Percentiles rank a stretch among this genome's conserved stretches.
phyloP scores from a whole-genome alignment of 2,329 filamentous ascomycete species.

The Botrytis paeoniae region DNA sequence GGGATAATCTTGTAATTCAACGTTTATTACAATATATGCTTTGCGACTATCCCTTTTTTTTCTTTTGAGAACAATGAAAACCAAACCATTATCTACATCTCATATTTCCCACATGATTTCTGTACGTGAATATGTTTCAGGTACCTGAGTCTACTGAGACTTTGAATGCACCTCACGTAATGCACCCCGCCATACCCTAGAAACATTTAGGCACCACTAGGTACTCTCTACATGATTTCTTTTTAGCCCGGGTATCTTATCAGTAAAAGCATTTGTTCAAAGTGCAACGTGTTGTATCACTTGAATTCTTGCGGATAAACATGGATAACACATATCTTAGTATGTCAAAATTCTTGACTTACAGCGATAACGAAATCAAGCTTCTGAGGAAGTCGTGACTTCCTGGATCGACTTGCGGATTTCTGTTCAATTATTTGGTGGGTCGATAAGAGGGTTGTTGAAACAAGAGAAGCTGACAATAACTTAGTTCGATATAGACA shows the following conservation, averaged over 20 bases:
- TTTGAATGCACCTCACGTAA: background rate
- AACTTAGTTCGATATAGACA: background rate
- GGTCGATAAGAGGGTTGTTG: background rate
- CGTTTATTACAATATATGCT: background rate
- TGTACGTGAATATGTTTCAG: slow-evolving; percentile 2
- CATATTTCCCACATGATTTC: background rate
- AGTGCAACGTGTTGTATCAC: background rate
- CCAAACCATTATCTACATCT: background rate
- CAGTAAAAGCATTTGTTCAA: background rate
- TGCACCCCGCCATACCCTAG: no score
- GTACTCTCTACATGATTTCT: background rate
- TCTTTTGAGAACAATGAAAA: background rate
- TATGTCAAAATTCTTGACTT: background rate
- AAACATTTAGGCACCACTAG: background rate
- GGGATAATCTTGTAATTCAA: background rate
- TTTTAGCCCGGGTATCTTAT: background rate
- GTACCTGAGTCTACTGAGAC: background rate
- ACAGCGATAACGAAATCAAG: background rate
- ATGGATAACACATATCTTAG: background rate
- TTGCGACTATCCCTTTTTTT: background rate
- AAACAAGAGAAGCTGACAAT: background rate
- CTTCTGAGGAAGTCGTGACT: background rate
- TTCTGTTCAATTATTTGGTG: background rate
- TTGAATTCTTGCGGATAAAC: background rate
- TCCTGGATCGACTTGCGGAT: no score